Conservation (phyloP, 2,329 filamentous ascomycete species). For the Pseudogymnoascus sp. region DNA sequence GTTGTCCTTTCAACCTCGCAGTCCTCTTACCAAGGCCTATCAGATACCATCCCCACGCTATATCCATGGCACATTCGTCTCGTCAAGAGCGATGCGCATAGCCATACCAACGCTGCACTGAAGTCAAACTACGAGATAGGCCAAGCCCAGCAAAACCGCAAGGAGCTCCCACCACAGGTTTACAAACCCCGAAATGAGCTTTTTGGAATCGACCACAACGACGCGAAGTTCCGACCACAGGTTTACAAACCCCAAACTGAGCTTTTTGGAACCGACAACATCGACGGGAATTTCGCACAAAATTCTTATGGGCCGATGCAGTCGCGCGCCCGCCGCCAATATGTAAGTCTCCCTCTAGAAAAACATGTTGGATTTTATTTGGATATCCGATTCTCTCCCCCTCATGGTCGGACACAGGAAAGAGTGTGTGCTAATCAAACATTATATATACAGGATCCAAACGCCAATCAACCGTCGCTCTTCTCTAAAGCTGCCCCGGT, state of each 20-base stretch:
- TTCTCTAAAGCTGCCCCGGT: neutral
- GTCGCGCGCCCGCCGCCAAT: neutral
- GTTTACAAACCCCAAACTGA: constrained; percentile 27
- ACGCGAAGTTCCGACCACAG: constrained; percentile 21
- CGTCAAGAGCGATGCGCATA: constrained; percentile 18
- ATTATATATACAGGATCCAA: neutral
- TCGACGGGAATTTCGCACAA: too few relatives aligned
- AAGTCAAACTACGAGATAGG: constrained; percentile 23
- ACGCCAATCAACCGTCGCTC: neutral
- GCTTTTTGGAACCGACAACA: constrained; percentile 29
- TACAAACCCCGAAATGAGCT: constrained; percentile 29
- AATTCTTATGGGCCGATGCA: too few relatives aligned
- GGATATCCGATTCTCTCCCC: neutral
- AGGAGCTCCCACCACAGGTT: constrained; percentile 22
- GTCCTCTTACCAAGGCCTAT: constrained; percentile 40
- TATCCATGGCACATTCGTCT: constrained; percentile 40
- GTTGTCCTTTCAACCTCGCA: constrained; percentile 41
- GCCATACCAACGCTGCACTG: constrained; percentile 14
- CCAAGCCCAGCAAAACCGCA: constrained; percentile 28
- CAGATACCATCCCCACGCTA: constrained; percentile 39
- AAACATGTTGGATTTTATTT: neutral
- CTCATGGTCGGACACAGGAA: neutral
- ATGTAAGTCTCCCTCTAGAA: neutral
- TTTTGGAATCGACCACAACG: constrained; percentile 26
- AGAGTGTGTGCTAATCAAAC: neutral